Base-by-base conservation (phyloP, 1,139 yeast genomes). In the Geotrichum aggregatum region DNA sequence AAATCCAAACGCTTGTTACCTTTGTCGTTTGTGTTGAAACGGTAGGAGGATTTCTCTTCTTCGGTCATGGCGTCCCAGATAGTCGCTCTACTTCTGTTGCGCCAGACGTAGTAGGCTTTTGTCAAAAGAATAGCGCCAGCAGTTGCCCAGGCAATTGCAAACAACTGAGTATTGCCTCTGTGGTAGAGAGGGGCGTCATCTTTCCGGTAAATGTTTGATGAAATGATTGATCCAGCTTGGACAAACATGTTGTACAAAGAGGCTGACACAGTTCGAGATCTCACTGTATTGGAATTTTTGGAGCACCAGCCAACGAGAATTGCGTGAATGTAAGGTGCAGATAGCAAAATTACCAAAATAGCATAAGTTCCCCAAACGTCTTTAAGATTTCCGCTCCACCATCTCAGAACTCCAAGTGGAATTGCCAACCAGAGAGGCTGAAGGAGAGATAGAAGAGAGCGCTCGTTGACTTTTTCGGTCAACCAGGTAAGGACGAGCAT, bases 211-310 rank as follows among this genome's bases (percentile, higher is more conserved):
- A 82, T 73, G 59, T 81, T 78, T n/a, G 78, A 69, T 1, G 77
- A 69, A 8, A 76, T 70, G 50, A 83, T 77, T 43, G 70, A 66
- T 1, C 83, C 83, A 1, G 77, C 65, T 64, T 83, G 88, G 1
- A 78, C 81, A 58, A 73, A 73, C 71, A 83, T 81, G 61, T 83
- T 84, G 64, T 80, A 81, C 35, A 82, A 55, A 0, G 89, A 82
- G 2, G 84, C 76, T 22, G 82, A 73, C 10, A 83, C 76, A 0
- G 87, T 77, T 59, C 89, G 71, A 5, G 79, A 71, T 44, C 81
- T 68, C 22, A 83, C 82, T 28, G 83, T 73, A 58, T 80, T 79
- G 11, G 87, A 74, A 59, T 82, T 83, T 49, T 78, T 67, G 1
- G 86, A 80, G 49, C 78, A 75, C 83, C 86, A 80, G 3, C 81